These are phyloP conservation scores for Vicia sativa DNA, from an alignment of 306 rosid genomes.

Conservation along the genomic window DNA sequence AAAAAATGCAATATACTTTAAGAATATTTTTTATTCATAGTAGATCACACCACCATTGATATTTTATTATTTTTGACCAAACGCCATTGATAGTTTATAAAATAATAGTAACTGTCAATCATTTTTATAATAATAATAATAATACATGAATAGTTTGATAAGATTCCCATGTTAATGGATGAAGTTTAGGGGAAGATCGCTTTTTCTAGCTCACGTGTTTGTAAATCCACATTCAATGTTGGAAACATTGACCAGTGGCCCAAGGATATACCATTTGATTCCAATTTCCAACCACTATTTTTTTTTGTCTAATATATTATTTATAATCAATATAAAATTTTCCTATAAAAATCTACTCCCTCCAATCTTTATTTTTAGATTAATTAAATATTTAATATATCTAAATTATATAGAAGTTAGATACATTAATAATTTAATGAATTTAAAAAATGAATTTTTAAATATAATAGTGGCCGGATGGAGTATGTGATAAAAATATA, in stretches of 20 bases:
- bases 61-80: too few relatives aligned
- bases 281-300: constrained; percentile 7
- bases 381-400: too few relatives aligned
- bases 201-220: constrained; percentile 11
- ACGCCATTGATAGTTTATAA: too few relatives aligned
- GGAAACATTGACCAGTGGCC: not conserved
- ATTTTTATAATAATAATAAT: not conserved
- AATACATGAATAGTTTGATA: not conserved
- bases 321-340: not conserved
- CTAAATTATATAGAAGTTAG: too few relatives aligned
- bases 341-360: not conserved
- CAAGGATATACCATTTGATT: not conserved
- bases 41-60: not conserved
- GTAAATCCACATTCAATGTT: constrained; percentile 3
- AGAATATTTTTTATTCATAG: not conserved
- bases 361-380: too few relatives aligned
- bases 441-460: too few relatives aligned
- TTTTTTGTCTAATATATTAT: not conserved
- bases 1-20: too few relatives aligned
- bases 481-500: too few relatives aligned
- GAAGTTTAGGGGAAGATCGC: not conserved
- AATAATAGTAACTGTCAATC: too few relatives aligned
- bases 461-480: too few relatives aligned
- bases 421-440: too few relatives aligned
- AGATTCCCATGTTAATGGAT: not conserved